Conservation (phyloP, 768 basidiomycete species). For the Tulasnella calospora region DNA sequence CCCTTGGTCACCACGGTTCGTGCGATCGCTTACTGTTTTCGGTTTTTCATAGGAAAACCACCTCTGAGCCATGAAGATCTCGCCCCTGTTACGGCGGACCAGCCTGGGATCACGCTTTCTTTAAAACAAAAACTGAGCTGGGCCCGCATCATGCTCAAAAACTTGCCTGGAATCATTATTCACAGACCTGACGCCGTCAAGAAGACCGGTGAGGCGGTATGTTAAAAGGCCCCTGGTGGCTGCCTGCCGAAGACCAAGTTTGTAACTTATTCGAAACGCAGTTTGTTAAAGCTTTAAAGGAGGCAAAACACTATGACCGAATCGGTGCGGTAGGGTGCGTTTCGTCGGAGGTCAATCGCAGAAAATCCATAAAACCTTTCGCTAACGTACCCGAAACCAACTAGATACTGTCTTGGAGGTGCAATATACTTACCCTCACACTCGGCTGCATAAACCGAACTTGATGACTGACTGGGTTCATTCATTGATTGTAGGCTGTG, state of each 20-base stretch:
- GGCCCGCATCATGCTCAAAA: slow-evolving; percentile 30
- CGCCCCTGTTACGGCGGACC: slow-evolving; percentile 14
- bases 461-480: too few species aligned
- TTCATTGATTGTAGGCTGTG: neutral
- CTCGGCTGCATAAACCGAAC: neutral
- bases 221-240: too few species aligned
- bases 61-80: slow-evolving; percentile 18
- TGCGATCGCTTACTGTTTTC: neutral
- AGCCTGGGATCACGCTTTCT: slow-evolving; percentile 26
- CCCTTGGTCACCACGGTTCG: too few species aligned
- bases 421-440: neutral
- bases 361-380: neutral
- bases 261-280: neutral
- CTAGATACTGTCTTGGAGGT: slow-evolving; percentile 12
- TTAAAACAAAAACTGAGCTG: slow-evolving; percentile 31
- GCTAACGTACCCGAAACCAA: neutral
- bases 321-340: neutral
- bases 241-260: neutral
- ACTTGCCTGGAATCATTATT: slow-evolving; percentile 15
- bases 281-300: neutral
- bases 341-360: too few species aligned
- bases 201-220: neutral
- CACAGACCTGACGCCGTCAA: neutral
- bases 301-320: neutral
- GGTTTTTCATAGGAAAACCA: slow-evolving; percentile 17